These are phyloP conservation scores for Epicoccum nigrum DNA, from an alignment of 2,329 filamentous ascomycete genomes.

Conservation along the genomic window DNA sequence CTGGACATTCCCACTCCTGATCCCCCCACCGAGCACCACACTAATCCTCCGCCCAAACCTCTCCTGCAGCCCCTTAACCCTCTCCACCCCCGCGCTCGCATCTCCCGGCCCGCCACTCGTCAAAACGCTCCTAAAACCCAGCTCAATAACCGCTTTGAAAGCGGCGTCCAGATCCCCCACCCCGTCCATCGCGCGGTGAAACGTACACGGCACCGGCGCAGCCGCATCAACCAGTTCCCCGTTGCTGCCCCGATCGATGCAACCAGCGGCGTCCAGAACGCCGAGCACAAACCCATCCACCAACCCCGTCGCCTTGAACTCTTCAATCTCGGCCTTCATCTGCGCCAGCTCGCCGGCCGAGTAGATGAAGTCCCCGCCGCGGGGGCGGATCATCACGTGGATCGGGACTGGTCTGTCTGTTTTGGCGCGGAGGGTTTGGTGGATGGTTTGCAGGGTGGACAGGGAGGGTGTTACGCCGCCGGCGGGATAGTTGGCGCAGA, in stretches of 20 bases:
- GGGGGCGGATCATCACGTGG: conserved; percentile 61
- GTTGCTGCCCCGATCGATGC: conserved; percentile 53
- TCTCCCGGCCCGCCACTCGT: conserved; percentile 54
- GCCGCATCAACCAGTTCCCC: conserved; percentile 52
- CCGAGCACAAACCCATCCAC: conserved; percentile 61
- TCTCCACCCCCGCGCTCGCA: conserved; percentile 45
- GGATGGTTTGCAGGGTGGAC: conserved; percentile 31
- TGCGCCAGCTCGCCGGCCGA: conserved; percentile 46
- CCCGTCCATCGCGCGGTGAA: conserved; percentile 61
- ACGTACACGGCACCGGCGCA: conserved; percentile 56
- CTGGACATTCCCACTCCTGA: conserved; percentile 54
- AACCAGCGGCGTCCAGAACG: conserved; percentile 43
- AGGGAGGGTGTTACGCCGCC: conserved; percentile 53
- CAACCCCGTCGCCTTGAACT: conserved; percentile 36
- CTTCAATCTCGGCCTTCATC: conserved; percentile 53
- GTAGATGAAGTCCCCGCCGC: conserved; percentile 56
- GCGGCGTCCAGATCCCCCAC: conserved; percentile 40
- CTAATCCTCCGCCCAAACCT: conserved; percentile 42
- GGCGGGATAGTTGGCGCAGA: conserved; percentile 50
- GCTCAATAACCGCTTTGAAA: conserved; percentile 47
- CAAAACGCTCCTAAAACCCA: conserved; percentile 56
- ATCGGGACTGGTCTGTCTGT: conserved; percentile 43
- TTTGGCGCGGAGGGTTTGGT: too few species aligned
- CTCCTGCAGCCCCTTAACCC: conserved; percentile 41
- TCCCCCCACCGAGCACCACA: conserved; percentile 59